phyloP scores from a whole-genome alignment of 2,329 filamentous ascomycete species.

The Ophiosphaerella herpotricha region DNA sequence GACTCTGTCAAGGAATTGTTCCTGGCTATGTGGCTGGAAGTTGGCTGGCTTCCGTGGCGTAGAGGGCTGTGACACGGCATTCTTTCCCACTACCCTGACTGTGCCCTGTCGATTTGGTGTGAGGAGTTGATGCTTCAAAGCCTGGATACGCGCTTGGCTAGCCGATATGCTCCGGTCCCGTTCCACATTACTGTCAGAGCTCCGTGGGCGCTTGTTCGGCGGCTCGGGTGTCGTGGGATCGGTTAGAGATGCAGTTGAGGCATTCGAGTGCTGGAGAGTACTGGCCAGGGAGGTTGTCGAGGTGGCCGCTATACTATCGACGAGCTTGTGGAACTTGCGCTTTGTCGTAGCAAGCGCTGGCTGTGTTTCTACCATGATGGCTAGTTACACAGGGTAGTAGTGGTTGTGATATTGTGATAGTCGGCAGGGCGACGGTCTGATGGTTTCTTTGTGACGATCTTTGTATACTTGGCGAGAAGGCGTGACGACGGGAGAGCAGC shows the following conservation, averaged over 20 bases:
- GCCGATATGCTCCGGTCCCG: conserved; percentile 32
- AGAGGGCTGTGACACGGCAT: conserved; percentile 27
- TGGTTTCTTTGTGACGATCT: conserved; percentile 20
- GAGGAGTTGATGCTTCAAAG: conserved; percentile 39
- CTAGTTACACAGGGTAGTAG: not conserved
- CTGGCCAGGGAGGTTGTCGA: conserved; percentile 46
- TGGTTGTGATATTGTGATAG: conserved; percentile 5
- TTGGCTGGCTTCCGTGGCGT: conserved; percentile 58
- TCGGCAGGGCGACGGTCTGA: not conserved
- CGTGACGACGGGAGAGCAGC: not conserved
- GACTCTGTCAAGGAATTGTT: conserved; percentile 77
- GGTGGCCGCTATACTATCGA: conserved; percentile 58
- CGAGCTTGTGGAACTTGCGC: conserved; percentile 76
- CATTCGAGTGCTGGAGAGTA: conserved; percentile 45
- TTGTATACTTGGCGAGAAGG: conserved; percentile 25
- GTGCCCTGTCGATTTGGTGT: conserved; percentile 33
- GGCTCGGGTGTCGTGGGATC: conserved; percentile 33
- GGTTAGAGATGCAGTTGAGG: conserved; percentile 34
- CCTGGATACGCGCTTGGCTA: conserved; percentile 36
- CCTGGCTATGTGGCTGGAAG: conserved; percentile 85
- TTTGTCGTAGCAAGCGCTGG: conserved; percentile 75
- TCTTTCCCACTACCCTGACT: conserved; percentile 37
- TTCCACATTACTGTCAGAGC: conserved; percentile 35
- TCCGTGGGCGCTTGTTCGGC: conserved; percentile 41
- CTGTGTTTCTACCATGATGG: conserved; percentile 28